Conservation (phyloP, 192 early-diverging fungal genomes). For the Coemansia asiatica region DNA sequence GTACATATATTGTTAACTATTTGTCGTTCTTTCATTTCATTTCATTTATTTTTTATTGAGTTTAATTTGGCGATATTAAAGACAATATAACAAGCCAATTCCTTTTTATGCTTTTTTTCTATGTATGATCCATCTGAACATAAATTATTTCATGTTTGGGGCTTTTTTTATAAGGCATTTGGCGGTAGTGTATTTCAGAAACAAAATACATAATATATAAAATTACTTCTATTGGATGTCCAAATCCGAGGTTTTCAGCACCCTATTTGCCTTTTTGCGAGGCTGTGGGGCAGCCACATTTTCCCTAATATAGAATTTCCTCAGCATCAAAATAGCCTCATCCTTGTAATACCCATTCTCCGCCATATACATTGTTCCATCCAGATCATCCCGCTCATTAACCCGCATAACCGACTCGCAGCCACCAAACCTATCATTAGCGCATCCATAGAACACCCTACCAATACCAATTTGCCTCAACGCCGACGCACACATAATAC, state of each 20-base stretch:
- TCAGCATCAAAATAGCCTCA: conserved; percentile 82
- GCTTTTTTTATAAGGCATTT: too few species aligned
- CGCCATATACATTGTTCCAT: conserved; percentile 58
- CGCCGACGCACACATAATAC: conserved; percentile 96
- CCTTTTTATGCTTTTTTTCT: too few species aligned
- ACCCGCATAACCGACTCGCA: conserved; percentile 88
- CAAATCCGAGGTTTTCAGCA: conserved; percentile 69
- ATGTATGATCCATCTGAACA: too few species aligned
- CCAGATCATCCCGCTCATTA: conserved; percentile 54
- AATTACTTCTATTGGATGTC: neutral
- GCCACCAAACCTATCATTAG: conserved; percentile 95
- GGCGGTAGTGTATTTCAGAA: too few species aligned
- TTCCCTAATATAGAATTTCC: conserved; percentile 91
- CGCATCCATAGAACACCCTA: conserved; percentile 88
- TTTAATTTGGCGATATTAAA: too few species aligned
- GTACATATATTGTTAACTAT: too few species aligned
- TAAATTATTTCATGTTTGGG: too few species aligned
- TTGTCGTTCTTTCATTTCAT: too few species aligned
- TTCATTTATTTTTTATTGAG: too few species aligned
- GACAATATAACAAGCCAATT: too few species aligned
- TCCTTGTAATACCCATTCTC: conserved; percentile 71
- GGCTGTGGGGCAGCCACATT: conserved; percentile 84
- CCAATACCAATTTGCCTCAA: conserved; percentile 75
- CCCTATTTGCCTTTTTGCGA: conserved; percentile 80
- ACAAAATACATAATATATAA: too few species aligned